Evolutionary conservation across 2,329 filamentous ascomycete genomes (phyloP).

Genomic region (Pseudogymnoascus sp.): DNA sequence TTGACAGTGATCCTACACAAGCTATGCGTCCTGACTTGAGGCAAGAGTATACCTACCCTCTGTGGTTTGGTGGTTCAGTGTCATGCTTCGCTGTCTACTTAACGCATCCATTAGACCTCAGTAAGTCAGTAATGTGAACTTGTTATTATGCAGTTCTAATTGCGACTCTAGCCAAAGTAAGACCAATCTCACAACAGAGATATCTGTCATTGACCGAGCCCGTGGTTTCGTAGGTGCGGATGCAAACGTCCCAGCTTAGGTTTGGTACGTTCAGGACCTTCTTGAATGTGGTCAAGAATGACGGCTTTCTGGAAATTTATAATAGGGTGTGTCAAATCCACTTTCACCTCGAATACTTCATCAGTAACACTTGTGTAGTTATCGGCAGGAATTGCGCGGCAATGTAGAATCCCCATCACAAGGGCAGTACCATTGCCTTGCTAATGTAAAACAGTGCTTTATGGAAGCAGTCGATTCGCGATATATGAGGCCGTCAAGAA

Average conservation of each 20-base stretch:
- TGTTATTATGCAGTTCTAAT: not conserved
- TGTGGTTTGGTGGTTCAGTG: not conserved
- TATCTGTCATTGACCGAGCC: not conserved
- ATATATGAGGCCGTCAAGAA: not conserved
- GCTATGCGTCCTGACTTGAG: not conserved
- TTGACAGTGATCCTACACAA: not conserved
- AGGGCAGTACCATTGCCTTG: not conserved
- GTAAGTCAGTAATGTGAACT: not conserved
- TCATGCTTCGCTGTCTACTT: not conserved
- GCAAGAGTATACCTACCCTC: not conserved
- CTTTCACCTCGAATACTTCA: not conserved
- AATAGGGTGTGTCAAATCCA: not conserved
- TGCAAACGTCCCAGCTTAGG: not conserved
- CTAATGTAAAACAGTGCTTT: not conserved
- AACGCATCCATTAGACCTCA: not conserved
- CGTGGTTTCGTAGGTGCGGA: not conserved
- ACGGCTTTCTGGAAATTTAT: not conserved
- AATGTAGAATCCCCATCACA: not conserved
- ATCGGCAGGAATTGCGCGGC: not conserved
- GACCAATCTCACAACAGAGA: not conserved
- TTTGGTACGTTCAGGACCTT: not conserved
- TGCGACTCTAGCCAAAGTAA: not conserved
- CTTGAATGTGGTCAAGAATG: not conserved
- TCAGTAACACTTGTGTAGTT: not conserved
- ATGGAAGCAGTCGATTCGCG: not conserved